Base-by-base conservation (phyloP, 2,329 filamentous ascomycete genomes). In the Diaporthe sp. region DNA sequence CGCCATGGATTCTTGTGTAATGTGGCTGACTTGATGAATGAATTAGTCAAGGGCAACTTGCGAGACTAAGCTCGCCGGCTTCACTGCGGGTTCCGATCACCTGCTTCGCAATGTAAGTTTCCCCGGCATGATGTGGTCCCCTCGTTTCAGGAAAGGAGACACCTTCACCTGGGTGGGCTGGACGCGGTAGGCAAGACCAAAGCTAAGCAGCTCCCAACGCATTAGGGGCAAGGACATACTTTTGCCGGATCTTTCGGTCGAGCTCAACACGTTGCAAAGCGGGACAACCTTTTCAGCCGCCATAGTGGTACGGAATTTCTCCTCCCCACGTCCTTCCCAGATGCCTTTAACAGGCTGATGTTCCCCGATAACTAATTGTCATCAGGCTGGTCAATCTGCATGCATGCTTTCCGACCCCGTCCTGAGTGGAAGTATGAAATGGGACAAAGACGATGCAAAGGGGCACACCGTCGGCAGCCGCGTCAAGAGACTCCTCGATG, bases 351-450 rank as follows among this genome's bases (percentile, higher is more conserved):
- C 10, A 22, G n/a, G 58, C 46, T 73, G 44, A 53, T 25, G 19
- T 3, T 10, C 0, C 19, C 57, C 15, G 15, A 19, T 9, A 4
- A 0, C 34, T 34, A 1, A 0, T 19, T 1, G 8, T 46, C 17
- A 8, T 60, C 22, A 74, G 74, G 74, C 61, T 28, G 74, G 70
- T 9, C 68, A 67, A 28, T 19, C 68, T 25, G 74, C 74, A 31
- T 72, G 70, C 31, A 49, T 55, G 22, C 22, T 75, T 22, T 72
- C 68, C 15, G 67, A 75, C 57, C 68, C 74, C 0, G 28, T 3
- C 3, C 49, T 68, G 13, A 4, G 2, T 0, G 51, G 58, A 17
- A 28, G 6, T 10, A 19, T 73, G 15, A 39, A 46, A n/a, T 75
- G 60, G 68, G 34, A 19, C 17, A n/a, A 1, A 15, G 17, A 51